Evolutionary conservation across 208 protist species (phyloP).

Genomic region (Acanthamoeba lugdunensis): DNA sequence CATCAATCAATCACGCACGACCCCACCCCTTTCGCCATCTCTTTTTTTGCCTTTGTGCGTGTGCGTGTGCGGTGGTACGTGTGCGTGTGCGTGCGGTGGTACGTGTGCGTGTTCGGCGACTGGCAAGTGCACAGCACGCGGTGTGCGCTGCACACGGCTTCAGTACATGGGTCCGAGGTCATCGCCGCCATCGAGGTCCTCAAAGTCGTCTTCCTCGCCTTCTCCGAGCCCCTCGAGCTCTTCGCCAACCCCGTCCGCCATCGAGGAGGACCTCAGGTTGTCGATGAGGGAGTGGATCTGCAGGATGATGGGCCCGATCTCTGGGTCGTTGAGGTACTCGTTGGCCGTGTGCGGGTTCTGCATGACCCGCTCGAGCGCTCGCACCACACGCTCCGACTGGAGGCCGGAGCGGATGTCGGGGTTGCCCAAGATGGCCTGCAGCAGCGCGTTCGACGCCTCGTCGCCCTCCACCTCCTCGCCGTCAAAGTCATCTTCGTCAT

Average conservation of each 20-base stretch:
- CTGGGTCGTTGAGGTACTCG: conserved; percentile 40
- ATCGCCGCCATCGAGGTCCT: background rate
- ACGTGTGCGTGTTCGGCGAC: too few species aligned
- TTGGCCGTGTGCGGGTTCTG: conserved; percentile 23
- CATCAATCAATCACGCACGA: too few species aligned
- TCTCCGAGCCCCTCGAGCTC: background rate
- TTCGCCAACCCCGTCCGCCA: background rate
- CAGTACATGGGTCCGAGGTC: background rate
- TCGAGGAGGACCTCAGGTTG: background rate
- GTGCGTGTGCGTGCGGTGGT: background rate
- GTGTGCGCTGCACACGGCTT: too few species aligned
- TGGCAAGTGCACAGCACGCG: too few species aligned
- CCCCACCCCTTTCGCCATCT: background rate
- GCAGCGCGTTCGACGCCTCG: background rate
- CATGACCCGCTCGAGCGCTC: conserved; percentile 54
- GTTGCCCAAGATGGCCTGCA: conserved; percentile 40
- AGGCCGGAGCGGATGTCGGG: background rate
- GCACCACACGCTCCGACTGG: conserved; percentile 29
- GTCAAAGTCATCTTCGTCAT: background rate
- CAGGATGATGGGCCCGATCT: conserved; percentile 66
- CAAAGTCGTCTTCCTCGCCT: conserved; percentile 5
- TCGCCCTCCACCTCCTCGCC: conserved; percentile 8
- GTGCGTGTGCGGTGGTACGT: background rate
- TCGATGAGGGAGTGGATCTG: conserved; percentile 59
- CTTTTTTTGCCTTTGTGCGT: background rate